Evolutionary conservation across 495 filamentous ascomycete species (phyloP).

Genomic region (Melanomma pulvis-pyrius): DNA sequence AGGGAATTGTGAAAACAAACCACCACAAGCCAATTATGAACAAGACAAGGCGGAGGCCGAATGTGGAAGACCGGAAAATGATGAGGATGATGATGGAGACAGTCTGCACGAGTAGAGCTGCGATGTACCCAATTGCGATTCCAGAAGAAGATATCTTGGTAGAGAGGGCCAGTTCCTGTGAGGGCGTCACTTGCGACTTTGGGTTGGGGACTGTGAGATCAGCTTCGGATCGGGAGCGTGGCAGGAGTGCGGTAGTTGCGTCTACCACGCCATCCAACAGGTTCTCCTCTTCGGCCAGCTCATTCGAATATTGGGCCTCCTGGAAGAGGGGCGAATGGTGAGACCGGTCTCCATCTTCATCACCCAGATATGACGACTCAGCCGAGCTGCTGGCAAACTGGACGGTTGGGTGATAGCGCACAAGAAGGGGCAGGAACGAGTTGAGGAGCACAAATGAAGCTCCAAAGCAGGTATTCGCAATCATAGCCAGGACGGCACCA

Average conservation of each 20-base stretch:
- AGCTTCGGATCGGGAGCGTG: constrained; percentile 9
- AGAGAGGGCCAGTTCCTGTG: constrained; percentile 45
- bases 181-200: constrained; percentile 31
- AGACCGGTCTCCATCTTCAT: constrained; percentile 19
- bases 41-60: constrained; percentile 67
- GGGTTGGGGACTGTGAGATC: constrained; percentile 34
- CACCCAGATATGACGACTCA: constrained; percentile 23
- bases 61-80: constrained; percentile 18
- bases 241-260: constrained; percentile 42
- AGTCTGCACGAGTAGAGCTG: constrained; percentile 46
- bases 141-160: constrained; percentile 50
- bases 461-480: constrained; percentile 78
- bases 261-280: constrained; percentile 33
- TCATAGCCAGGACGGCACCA: constrained; percentile 78
- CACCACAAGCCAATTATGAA: constrained; percentile 92
- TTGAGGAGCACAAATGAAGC: constrained; percentile 52
- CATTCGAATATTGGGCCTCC: constrained; percentile 26
- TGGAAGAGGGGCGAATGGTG: constrained; percentile 12
- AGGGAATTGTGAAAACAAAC: constrained; percentile 88
- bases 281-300: constrained; percentile 28
- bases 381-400: constrained; percentile 25
- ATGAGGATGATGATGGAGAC: constrained; percentile 44
- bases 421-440: constrained; percentile 52
- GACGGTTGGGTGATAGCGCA: constrained; percentile 48
- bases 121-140: constrained; percentile 49